Base-by-base conservation (phyloP, 495 filamentous ascomycete genomes). In the Penicillium paradoxum region DNA sequence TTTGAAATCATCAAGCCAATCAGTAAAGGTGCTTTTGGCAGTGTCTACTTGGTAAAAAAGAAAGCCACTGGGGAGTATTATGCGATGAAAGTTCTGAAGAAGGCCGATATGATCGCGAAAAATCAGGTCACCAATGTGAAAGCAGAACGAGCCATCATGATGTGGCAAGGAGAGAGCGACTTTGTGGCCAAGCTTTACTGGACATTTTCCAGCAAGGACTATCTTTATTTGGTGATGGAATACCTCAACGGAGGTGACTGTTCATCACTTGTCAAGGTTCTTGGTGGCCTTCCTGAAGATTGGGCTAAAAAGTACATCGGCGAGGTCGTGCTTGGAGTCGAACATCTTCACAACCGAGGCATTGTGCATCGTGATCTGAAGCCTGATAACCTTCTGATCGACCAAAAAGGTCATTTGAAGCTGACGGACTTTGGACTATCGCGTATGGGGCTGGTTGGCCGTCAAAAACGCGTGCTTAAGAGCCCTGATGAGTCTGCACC, bases 1-100 rank as follows among this genome's bases (percentile, higher is more conserved):
- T 98, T 98, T 65, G 93, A 98, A 61, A 96, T 98, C 60, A 96
- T 98, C 71, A 98, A 98, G 59, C 93, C 93, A 21, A 98, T 98
- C 65, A 98, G 93, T 73, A 97, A 97, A 70, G 93, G 93, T 52
- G 93, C 93, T 13, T 98, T 98, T 72, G 93, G 93, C 5, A 97
- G 93, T 68, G 93, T 98, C 11, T 98, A 97, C 62, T 70, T 98
- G 49, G 89, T 91, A 0, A 98, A 97, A 68, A 98, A 98, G 79
- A 98, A 95, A 68, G 91, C 90, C 0, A 97, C 95, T 2, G 92
- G 91, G 19, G 93, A 98, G 63, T 97, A 97, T 68, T 98, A 88
- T 69, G 93, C 93, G 4, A 96, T 98, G 74, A 98, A 98, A 66
- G 95, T 96, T 14, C 67, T 98, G 50, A 97, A 96, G 72, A 98